These are phyloP conservation scores for Fusarium sarcochroum DNA, from an alignment of 2,329 filamentous ascomycete species.

Conservation along the genomic window DNA sequence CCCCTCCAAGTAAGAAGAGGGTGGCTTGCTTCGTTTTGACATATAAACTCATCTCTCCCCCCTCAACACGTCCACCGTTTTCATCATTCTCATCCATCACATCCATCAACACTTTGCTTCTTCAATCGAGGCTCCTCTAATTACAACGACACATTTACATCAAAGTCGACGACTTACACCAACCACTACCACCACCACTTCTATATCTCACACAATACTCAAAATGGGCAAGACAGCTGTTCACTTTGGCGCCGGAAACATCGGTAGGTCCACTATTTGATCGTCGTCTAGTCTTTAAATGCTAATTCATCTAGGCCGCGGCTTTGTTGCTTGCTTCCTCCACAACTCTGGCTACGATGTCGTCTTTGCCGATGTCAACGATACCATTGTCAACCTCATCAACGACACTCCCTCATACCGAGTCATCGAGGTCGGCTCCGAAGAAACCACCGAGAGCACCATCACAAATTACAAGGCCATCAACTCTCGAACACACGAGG, in stretches of 20 bases:
- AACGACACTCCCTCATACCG: constrained; percentile 84
- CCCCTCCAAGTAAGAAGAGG: constrained; percentile 13
- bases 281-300: not conserved
- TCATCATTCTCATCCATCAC: constrained; percentile 18
- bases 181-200: constrained; percentile 32
- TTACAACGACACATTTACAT: not conserved
- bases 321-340: constrained; percentile 91
- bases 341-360: constrained; percentile 97
- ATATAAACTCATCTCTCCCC: constrained; percentile 45
- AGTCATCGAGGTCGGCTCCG: constrained; percentile 91
- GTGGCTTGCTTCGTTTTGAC: constrained; percentile 26
- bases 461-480: constrained; percentile 98
- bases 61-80: constrained; percentile 39
- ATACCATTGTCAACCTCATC: constrained; percentile 82
- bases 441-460: constrained; percentile 83
- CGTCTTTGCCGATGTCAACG: constrained; percentile 95
- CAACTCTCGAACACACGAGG: constrained; percentile 91
- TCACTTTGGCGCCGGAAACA: constrained; percentile 90
- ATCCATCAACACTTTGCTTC: constrained; percentile 6
- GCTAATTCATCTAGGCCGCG: constrained; percentile 65
- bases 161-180: constrained; percentile 30
- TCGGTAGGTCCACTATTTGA: constrained; percentile 64
- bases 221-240: constrained; percentile 76
- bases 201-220: constrained; percentile 27
- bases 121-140: not conserved